Base-by-base conservation (phyloP, 2,329 filamentous ascomycete species). In the Fusarium nelsonii region DNA sequence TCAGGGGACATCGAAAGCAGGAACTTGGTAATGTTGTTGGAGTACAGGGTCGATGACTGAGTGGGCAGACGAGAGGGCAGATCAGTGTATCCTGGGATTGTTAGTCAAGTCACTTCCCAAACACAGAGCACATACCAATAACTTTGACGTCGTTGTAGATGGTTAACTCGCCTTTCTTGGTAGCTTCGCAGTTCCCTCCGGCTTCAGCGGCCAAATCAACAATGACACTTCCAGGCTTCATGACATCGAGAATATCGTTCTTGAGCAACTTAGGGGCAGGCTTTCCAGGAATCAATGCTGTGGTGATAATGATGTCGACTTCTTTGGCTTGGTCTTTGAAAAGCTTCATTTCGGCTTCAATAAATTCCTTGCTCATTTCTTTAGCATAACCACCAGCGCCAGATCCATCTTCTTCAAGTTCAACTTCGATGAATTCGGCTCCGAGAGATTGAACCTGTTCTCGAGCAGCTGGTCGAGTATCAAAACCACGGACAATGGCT, bases 331-430 rank as follows among this genome's bases (percentile, higher is more conserved):
- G 94, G 71, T 96, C 91, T 77, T 92, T 89, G 80, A 97, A 97
- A 0, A 97, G 85, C 78, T 92, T 94, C 93, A 97, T 97, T 78
- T 97, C 93, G 8, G 93, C 93, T 64, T 93, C 92, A 77, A 96
- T 93, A 75, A 97, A 97, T 71, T 95, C 93, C 75, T 95, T 94
- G 56, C 92, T 96, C 93, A 97, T 97, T 76, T 94, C 92, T 76
- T 97, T 97, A 54, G 92, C 93, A 75, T 97, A 97, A 16, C 94
- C 94, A 30, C 94, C 93, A 10, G 91, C 89, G 4, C 93, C 93
- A 14, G 91, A 89, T 3, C 94, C 94, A 63, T 96, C 93, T 79
- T 97, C 94, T 70, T 95, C 78, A 23, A 97, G 84, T 15, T 93
- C 91, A 23, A 97, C 93, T 79, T 97, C 92, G 71, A 97, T 88